These are phyloP conservation scores for Trichoderma polysporum DNA, from an alignment of 2,329 filamentous ascomycete genomes.

Conservation along the genomic window DNA sequence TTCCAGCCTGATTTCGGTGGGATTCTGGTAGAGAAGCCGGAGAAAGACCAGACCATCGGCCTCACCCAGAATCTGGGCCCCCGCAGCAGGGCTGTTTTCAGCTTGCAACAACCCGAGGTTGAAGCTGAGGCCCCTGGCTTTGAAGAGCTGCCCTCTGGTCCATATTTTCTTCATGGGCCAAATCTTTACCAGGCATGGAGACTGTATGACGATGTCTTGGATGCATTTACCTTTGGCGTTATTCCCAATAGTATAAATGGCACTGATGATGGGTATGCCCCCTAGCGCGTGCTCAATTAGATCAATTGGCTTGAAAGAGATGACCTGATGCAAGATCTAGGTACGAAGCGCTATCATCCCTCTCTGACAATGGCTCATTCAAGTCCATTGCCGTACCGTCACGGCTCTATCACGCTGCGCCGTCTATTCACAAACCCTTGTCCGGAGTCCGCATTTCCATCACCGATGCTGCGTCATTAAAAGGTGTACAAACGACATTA, in stretches of 20 bases:
- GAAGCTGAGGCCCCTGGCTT: conserved; percentile 25
- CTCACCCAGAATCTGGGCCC: not conserved
- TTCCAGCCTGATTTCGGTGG: conserved; percentile 40
- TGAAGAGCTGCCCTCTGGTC: conserved; percentile 38
- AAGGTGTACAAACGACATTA: conserved; percentile 54
- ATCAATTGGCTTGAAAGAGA: no score
- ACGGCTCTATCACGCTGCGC: conserved; percentile 34
- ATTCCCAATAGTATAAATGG: conserved; percentile 36
- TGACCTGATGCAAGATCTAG: conserved; percentile 23
- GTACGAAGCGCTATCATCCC: conserved; percentile 33
- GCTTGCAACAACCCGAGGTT: conserved; percentile 22
- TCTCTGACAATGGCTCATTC: conserved; percentile 29
- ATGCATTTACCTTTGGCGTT: conserved; percentile 40
- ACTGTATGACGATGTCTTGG: conserved; percentile 40
- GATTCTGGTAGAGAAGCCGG: conserved; percentile 41
- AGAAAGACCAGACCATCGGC: conserved; percentile 21
- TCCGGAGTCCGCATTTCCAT: conserved; percentile 40
- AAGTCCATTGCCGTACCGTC: conserved; percentile 41
- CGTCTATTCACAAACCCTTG: conserved; percentile 34
- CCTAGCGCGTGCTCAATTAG: fast-evolving
- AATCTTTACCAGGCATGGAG: conserved; percentile 44
- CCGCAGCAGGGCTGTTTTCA: conserved; percentile 24
- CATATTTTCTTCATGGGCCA: conserved; percentile 43
- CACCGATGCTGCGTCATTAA: conserved; percentile 35
- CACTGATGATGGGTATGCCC: conserved; percentile 28